Evolutionary conservation across 2,329 filamentous ascomycete species (phyloP).

Genomic region (Monilinia vaccinii-corymbosi): DNA sequence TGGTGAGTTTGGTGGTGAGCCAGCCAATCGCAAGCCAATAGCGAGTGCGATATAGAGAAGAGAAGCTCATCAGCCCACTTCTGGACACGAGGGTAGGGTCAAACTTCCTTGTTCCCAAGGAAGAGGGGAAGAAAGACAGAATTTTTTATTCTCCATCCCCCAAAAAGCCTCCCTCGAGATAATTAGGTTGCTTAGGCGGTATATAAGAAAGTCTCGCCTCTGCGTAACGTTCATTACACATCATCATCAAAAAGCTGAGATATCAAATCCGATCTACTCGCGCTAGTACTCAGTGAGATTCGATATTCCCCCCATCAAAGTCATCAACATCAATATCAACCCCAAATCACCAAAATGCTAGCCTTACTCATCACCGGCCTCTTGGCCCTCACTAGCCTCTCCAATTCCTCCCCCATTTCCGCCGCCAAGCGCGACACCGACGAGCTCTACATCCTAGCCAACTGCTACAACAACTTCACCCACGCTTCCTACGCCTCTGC

Average conservation of each 20-base stretch:
- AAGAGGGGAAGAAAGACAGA: background rate
- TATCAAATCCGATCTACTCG: background rate
- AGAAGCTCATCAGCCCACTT: slow-evolving; percentile 3
- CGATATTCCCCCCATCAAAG: background rate
- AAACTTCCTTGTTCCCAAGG: too few species aligned
- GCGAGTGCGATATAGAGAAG: background rate
- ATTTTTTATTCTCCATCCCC: background rate
- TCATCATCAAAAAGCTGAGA: background rate
- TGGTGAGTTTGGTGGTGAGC: background rate
- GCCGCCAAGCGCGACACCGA: background rate
- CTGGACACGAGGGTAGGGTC: background rate
- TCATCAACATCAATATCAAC: too few species aligned
- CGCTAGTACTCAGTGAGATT: background rate
- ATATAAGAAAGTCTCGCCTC: slow-evolving; percentile 1
- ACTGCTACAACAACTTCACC: slow-evolving; percentile 6
- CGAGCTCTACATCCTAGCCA: slow-evolving; percentile 6
- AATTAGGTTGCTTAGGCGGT: background rate
- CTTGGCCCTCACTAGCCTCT: background rate
- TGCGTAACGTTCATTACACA: background rate
- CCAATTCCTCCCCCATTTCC: background rate
- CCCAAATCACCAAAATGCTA: background rate
- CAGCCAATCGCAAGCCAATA: background rate
- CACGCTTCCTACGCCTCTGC: background rate
- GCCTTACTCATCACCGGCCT: background rate
- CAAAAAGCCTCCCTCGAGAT: background rate